Evolutionary conservation across 2,329 filamentous ascomycete species (phyloP), one percentile per base, ranked within the genome.

Genomic region (Ophiocordyceps robertsii): DNA sequence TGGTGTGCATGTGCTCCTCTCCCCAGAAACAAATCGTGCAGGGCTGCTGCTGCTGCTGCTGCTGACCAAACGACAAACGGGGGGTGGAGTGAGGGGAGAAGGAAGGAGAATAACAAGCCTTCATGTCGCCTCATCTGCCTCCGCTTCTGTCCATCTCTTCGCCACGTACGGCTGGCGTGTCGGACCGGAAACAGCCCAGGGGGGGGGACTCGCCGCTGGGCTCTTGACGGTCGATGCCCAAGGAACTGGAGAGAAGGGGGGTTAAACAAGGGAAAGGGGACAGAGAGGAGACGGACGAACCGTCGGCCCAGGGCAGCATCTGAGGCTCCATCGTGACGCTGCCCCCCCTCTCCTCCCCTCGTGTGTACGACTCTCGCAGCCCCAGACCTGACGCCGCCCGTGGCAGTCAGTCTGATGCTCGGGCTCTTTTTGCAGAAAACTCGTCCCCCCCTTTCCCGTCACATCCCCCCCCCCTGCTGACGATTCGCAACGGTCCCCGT

Each of bases 351-450:
- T 32, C 37, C 13, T 41, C 29, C 17, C 17, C 31, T n/a, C n/a
- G n/a, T n/a, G 32, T 31, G 44, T 46, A 33, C 39, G 42, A 44
- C 42, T 40, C 38, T 44, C 36, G 43, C 31, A 27, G 43, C 31
- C 43, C n/a, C 31, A 27, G 43, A 24, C 43, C n/a, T 35, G 33
- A 17, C 8, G 8, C 19, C 32, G 37, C 21, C 21, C 29, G 39
- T 40, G 14, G 33, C 36, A 38, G 33, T 43, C 38, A 44, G 36
- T 37, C 30, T 30, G 30, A 35, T 38, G 17, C 35, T 14, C 27
- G n/a, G 32, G 24, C 35, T 24, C 36, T 40, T 31, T 40, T 43
- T 40, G 32, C 43, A 21, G 32, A 36, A 11, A 35, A 2, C 7
- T 10, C 6, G n/a, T n/a, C 8, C 3, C 39, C 21, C 2, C 9